These are phyloP conservation scores for Acer yangbiense DNA, from an alignment of 345 rosid species.

Conservation along the genomic window DNA sequence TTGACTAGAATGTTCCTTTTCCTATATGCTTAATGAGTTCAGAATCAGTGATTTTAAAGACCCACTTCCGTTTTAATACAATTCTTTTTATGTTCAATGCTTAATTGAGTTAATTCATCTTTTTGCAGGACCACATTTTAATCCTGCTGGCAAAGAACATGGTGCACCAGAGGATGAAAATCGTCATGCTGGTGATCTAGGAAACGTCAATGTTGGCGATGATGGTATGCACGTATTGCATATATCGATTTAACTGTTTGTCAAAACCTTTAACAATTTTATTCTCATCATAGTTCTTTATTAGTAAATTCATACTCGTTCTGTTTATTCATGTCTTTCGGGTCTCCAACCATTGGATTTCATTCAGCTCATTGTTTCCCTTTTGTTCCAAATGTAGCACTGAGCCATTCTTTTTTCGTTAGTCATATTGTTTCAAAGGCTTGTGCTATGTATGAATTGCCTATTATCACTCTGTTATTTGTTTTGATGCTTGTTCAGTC, in stretches of 20 bases:
- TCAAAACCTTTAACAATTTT: background rate
- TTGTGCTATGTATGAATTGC: background rate
- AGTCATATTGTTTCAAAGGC: background rate
- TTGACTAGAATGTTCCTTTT: background rate
- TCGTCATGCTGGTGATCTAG: slow-evolving; percentile 97
- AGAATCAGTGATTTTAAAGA: background rate
- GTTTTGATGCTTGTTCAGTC: background rate
- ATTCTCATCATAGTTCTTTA: background rate
- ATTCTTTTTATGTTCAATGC: background rate
- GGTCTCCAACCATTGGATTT: background rate
- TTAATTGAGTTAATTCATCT: background rate
- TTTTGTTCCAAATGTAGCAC: background rate
- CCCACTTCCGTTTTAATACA: background rate
- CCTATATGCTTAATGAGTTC: background rate
- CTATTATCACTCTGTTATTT: background rate
- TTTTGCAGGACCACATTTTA: slow-evolving; percentile 79
- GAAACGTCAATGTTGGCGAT: slow-evolving; percentile 73
- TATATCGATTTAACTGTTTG: background rate
- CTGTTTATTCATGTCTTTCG: background rate
- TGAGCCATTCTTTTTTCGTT: background rate
- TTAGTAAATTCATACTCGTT: background rate
- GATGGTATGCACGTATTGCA: slow-evolving; percentile 53
- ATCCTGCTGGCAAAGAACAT: slow-evolving; percentile 83
- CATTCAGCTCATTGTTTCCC: background rate
- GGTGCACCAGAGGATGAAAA: slow-evolving; percentile 85